Base-by-base conservation (phyloP, 345 rosid genomes). In the Hevea brasiliensis region DNA sequence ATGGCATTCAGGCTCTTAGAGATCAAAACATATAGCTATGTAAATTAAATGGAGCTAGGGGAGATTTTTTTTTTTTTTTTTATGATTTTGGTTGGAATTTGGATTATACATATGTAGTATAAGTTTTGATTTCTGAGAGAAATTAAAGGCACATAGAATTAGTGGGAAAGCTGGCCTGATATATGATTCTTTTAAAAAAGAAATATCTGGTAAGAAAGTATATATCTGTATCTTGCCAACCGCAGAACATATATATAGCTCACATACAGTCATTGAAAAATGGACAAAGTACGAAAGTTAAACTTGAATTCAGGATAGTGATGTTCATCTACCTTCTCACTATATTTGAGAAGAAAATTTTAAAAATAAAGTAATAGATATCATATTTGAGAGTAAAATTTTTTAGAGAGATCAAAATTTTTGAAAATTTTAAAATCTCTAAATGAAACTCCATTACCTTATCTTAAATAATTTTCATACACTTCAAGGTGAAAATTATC, bases 161-260 rank as follows among this genome's bases (percentile, higher is more conserved):
- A 65, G 55, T 21, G 54, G 35, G 8, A 41, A 45, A 66, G 32
- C 47, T 66, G n/a, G 57, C 2, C 27, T 66, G 24, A 48, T 66
- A 51, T 51, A 51, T 67, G 45, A 51, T 26, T 50, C 0, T 51
- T 27, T 9, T 1, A 61, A 1, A 32, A 32, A 32, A 4, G 1
- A 61, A 1, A 27, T 47, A 15, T 24, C 21, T 32, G 14, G 57
- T 48, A 14, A 66, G 58, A 48, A 29, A 66, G 70, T 50, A 66
- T 66, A 4, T n/a, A 41, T 48, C 41, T 47, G 17, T 26, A 24
- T 47, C 29, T 48, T 66, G 26, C 42, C 55, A 65, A 27, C 41
- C 41, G 41, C 48, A 48, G 41, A 66, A 66, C 47, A 66, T 66
- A 48, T 44, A 66, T 66, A 48, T 44, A 67, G 51, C 59, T 51